Percentiles rank a stretch among this genome's conserved stretches.
phyloP scores from a whole-genome alignment of 2,329 filamentous ascomycete genomes.

The Pseudogymnoascus sp. region DNA sequence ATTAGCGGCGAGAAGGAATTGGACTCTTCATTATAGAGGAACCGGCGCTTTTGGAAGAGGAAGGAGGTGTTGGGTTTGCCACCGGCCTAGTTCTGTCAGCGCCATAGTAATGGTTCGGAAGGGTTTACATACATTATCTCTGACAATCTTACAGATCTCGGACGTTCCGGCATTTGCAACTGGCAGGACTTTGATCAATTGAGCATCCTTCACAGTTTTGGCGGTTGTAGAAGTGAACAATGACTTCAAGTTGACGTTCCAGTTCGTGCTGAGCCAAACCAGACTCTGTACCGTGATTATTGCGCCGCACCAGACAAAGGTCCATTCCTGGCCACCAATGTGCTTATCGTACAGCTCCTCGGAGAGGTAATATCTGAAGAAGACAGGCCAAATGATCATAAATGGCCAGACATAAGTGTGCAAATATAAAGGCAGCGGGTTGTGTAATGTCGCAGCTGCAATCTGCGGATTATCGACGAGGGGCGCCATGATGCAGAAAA shows the following conservation, averaged over 20 bases:
- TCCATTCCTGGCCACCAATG: conserved; percentile 94
- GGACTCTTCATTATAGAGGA: conserved; percentile 68
- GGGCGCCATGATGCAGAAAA: conserved; percentile 50
- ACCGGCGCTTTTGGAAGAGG: conserved; percentile 95
- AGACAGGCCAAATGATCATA: conserved; percentile 81
- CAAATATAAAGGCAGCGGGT: conserved; percentile 70
- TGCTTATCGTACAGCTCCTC: conserved; percentile 80
- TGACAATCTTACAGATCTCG: conserved; percentile 76
- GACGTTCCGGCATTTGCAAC: conserved; percentile 79
- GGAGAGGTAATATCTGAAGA: conserved; percentile 79
- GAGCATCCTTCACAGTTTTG: conserved; percentile 62
- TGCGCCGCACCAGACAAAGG: conserved; percentile 83
- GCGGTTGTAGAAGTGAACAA: conserved; percentile 72
- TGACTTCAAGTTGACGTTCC: conserved; percentile 83
- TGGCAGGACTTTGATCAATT: conserved; percentile 88
- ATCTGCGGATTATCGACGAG: conserved; percentile 92
- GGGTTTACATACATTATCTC: conserved; percentile 53
- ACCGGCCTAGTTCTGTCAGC: conserved; percentile 44
- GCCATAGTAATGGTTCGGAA: background rate
- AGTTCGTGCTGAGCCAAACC: conserved; percentile 92
- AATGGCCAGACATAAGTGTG: conserved; percentile 95
- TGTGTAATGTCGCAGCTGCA: conserved; percentile 77
- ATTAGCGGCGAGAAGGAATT: conserved; percentile 73
- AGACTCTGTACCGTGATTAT: conserved; percentile 85
- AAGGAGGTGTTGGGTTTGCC: conserved; percentile 77